Evolutionary conservation across 768 basidiomycete genomes (phyloP).

Genomic region (Lentinula sp.): DNA sequence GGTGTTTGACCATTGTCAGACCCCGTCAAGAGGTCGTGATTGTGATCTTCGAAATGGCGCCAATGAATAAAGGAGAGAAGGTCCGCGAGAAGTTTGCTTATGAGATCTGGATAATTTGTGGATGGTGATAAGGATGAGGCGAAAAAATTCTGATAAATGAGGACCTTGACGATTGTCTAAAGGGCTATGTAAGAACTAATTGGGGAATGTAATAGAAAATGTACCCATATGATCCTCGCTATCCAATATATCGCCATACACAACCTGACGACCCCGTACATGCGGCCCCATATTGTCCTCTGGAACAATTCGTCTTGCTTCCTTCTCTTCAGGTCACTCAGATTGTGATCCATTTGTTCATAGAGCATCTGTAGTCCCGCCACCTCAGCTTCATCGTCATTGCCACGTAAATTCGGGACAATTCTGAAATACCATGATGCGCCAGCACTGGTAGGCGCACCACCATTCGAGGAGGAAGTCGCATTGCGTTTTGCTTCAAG

Average conservation of each 20-base stretch:
- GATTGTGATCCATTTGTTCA: constrained; percentile 56
- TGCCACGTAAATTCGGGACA: constrained; percentile 42
- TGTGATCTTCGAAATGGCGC: constrained; percentile 11
- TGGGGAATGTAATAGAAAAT: not conserved
- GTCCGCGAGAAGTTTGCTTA: constrained; percentile 13
- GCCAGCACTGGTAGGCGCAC: constrained; percentile 11
- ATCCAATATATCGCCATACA: constrained; percentile 66
- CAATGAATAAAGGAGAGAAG: not conserved
- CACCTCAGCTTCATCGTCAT: constrained; percentile 43
- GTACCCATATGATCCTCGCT: constrained; percentile 54
- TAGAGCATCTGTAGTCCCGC: constrained; percentile 62
- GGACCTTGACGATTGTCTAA: constrained; percentile 48
- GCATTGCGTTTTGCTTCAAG: constrained; percentile 21
- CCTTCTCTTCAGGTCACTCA: constrained; percentile 43
- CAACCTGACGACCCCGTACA: constrained; percentile 39
- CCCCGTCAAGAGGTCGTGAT: constrained; percentile 19
- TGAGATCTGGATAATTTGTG: constrained; percentile 34
- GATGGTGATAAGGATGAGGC: constrained; percentile 20
- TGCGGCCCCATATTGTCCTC: constrained; percentile 47
- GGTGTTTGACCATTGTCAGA: constrained; percentile 18
- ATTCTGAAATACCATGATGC: constrained; percentile 45
- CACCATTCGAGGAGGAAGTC: constrained; percentile 11
- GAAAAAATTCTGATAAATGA: constrained; percentile 24
- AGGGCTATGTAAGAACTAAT: not conserved
- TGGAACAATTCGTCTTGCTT: constrained; percentile 45